phyloP scores from a whole-genome alignment of 495 filamentous ascomycete genomes.

The Lasiosphaeriaceae sp. region DNA sequence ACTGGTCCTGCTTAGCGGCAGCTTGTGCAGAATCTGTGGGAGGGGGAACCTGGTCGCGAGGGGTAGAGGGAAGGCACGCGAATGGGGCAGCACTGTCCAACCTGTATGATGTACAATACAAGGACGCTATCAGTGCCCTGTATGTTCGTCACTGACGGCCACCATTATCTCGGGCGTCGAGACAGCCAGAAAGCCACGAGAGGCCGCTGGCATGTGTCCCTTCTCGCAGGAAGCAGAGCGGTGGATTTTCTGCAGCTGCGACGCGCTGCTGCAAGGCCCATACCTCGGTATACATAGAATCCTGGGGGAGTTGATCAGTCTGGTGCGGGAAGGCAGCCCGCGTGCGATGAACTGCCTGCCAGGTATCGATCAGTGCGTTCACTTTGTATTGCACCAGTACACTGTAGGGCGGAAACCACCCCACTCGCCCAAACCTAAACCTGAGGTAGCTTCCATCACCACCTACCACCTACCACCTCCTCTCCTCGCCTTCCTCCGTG shows the following conservation, averaged over 20 bases:
- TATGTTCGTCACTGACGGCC: neutral
- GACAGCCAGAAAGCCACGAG: too few species aligned
- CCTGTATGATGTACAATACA: neutral
- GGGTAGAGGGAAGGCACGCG: slow-evolving; percentile 12
- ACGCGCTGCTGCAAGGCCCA: too few species aligned
- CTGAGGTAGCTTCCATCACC: slow-evolving; percentile 16
- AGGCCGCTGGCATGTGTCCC: too few species aligned
- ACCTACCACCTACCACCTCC: too few species aligned
- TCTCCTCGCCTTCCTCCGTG: slow-evolving; percentile 12
- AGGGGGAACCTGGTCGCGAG: slow-evolving; percentile 17
- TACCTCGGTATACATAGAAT: too few species aligned
- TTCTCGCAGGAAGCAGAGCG: too few species aligned
- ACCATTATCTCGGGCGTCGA: too few species aligned
- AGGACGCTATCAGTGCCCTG: slow-evolving; percentile 3
- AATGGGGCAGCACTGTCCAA: neutral
- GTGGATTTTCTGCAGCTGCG: too few species aligned
- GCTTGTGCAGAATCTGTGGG: slow-evolving; percentile 21
- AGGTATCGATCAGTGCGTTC: too few species aligned
- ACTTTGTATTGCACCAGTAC: too few species aligned
- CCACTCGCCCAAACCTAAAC: slow-evolving; percentile 32
- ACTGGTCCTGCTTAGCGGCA: slow-evolving; percentile 21
- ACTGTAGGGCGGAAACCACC: slow-evolving; percentile 28
- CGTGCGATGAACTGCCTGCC: slow-evolving; percentile 4
- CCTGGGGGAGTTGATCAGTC: too few species aligned
- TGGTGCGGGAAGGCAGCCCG: slow-evolving; percentile 13